Base-by-base conservation (phyloP, 768 basidiomycete species). In the Sarcodon aspratus region DNA sequence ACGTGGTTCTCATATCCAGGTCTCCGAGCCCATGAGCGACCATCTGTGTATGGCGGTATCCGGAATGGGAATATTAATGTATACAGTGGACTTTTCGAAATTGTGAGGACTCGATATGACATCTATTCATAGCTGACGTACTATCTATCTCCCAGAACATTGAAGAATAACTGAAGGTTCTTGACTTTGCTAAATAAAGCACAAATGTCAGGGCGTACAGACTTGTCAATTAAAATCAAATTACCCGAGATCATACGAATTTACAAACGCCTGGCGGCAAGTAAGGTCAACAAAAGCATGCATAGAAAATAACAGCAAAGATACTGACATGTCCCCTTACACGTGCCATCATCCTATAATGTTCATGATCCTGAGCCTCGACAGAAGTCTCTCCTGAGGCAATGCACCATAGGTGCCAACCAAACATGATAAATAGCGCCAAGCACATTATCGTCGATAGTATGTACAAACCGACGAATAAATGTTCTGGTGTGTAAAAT, bases 211-310 rank as follows among this genome's bases (percentile, higher is more conserved):
- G 8, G 45, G 10, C 11, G 8, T 18, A 12, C 33, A 37, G 33
- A 3, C 4, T 17, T 13, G 21, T 3, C 31, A 35, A 37, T 27
- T 11, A 18, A 21, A 8, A n/a, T 15, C 7, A 27, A 49, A 47
- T 37, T 60, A 83, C 76, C 93, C 95, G 4, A 95, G 68, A 61
- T 98, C 88, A 60, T 92, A 99, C 1, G 86, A 91, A 58, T 97
- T 97, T 9, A 90, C 72, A 58, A 93, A 98, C 1, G 69, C 69
- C 87, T 89, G 34, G 17, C 9, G 11, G 33, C 2, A 38, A 36
- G 35, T 36, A 15, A 34, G 42, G 10, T 36, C 7, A 47, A 21
- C 7, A 10, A 31, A 11, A 47, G 17, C 9, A 18, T 50, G 6
- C 4, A 1, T n/a, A 21, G 12, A 46, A 18, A 54, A 27, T n/a